Percentiles rank a stretch among this genome's conserved stretches.
phyloP scores from a whole-genome alignment of 2,329 filamentous ascomycete genomes.

The Drechslerella coelobrocha region DNA sequence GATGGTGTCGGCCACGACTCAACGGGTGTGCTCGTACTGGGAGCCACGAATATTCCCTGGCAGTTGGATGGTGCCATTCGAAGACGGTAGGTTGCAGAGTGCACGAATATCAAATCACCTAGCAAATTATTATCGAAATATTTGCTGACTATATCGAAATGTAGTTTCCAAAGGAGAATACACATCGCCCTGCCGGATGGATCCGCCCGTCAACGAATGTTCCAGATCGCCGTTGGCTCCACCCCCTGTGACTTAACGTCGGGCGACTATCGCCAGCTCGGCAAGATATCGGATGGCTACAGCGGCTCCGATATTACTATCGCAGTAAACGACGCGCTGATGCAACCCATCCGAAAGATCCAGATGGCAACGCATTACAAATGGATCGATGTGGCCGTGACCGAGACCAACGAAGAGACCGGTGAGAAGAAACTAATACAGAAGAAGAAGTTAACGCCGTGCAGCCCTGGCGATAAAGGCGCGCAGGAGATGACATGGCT shows the following conservation, averaged over 20 bases:
- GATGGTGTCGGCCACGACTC: conserved; percentile 97
- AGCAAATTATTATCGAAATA: not conserved
- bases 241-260: conserved; percentile 84
- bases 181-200: conserved; percentile 92
- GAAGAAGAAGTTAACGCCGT: conserved; percentile 77
- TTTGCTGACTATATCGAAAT: not conserved
- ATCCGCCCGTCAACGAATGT: conserved; percentile 89
- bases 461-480: conserved; percentile 85
- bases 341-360: conserved; percentile 97
- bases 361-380: conserved; percentile 98
- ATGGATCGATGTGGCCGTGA: conserved; percentile 65
- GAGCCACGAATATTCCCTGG: conserved; percentile 98
- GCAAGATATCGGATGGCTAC: conserved; percentile 86
- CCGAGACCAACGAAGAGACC: conserved; percentile 73
- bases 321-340: conserved; percentile 91
- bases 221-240: conserved; percentile 89
- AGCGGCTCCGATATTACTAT: conserved; percentile 96
- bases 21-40: conserved; percentile 89
- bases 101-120: not conserved
- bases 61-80: conserved; percentile 95
- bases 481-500: conserved; percentile 95
- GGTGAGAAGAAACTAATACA: conserved; percentile 61
- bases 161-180: conserved; percentile 83
- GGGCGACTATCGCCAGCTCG: conserved; percentile 80
- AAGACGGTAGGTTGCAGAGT: conserved; percentile 65